Percentiles rank a stretch among this genome's conserved stretches.
Evolutionary conservation across 495 filamentous ascomycete species (phyloP).

Genomic region (Aspergillus nidulans): DNA sequence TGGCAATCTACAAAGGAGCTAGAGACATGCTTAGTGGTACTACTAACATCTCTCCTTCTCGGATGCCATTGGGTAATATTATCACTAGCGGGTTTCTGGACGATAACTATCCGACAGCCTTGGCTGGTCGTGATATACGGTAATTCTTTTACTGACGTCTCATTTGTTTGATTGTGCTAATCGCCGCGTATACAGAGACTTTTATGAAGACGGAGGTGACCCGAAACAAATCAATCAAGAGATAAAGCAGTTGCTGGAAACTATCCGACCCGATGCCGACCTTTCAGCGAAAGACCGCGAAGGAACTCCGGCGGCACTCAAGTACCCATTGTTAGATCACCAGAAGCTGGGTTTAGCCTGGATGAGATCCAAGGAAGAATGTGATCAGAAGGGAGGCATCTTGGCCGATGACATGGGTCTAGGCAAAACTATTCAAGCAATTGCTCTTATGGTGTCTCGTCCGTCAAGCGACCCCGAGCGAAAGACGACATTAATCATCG

Average conservation of each 20-base stretch:
- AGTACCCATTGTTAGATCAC: constrained; percentile 69
- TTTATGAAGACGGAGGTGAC: constrained; percentile 37
- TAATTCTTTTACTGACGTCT: background rate
- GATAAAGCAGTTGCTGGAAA: constrained; percentile 63
- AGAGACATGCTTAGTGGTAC: constrained; percentile 1
- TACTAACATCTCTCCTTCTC: background rate
- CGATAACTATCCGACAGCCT: background rate
- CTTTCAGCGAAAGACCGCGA: constrained; percentile 60
- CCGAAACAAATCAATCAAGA: constrained; percentile 58
- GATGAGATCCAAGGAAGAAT: constrained; percentile 78
- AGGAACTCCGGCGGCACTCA: constrained; percentile 69
- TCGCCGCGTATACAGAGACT: constrained; percentile 16
- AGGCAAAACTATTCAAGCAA: constrained; percentile 87
- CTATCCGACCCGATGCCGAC: constrained; percentile 71
- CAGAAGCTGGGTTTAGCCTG: constrained; percentile 80
- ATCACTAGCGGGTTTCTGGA: background rate
- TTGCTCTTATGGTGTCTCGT: constrained; percentile 76
- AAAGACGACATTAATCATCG: constrained; percentile 84
- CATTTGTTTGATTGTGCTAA: background rate
- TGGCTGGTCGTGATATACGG: constrained; percentile 1
- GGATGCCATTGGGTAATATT: background rate
- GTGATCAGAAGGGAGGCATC: constrained; percentile 75
- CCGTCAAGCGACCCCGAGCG: constrained; percentile 56
- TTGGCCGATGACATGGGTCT: constrained; percentile 93
- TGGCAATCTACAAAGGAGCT: constrained; percentile 14